Base-by-base conservation (phyloP, 495 filamentous ascomycete species). In the Thermothielavioides terrestris region DNA sequence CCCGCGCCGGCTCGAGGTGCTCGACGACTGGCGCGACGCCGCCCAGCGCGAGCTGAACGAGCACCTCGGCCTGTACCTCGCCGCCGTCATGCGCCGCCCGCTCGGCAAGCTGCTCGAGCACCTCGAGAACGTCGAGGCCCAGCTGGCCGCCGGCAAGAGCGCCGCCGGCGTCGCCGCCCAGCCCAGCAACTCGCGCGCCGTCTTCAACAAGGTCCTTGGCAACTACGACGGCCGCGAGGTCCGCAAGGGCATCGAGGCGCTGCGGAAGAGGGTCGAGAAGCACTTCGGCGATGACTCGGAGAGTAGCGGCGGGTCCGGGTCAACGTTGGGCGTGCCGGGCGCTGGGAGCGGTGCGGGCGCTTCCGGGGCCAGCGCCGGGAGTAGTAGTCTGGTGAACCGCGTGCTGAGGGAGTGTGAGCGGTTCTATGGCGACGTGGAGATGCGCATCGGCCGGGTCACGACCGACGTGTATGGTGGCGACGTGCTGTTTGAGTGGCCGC, bases 221-320 rank as follows among this genome's bases (percentile, higher is more conserved):
- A 70, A 75, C 14, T 85, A 94, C 57, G 91, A 96, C 58, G 71
- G 69, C 14, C 87, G 86, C 66, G 90, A 95, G 64, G 74, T 96
- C 34, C 75, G 82, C 32, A 84, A 85, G 49, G 91, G 91, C 6
- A 81, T 94, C 46, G 89, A 95, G 51, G 77, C 85, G 52, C 73
- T 97, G 25, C 80, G 82, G 63, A 94, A 92, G 68, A 77, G 91
- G 25, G 86, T 97, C 4, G 89, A 96, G 67, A 97, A 97, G 66
- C 91, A 97, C 66, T 96, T 96, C 68, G 88, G 85, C 20, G 88
- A 92, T 36, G 86, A 81, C n/a, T n/a, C n/a, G 4, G 88, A 22
- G 23, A 27, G 77, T 76, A 28, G 69, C 58, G 17, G 52, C 86
- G 34, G 83, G n/a, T n/a, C n/a, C 78, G 36, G 18, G 3, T 18